Percentiles rank a stretch among this genome's conserved stretches.
Conservation (phyloP, 768 basidiomycete species). For the Coprinellus aureogranulatus region DNA sequence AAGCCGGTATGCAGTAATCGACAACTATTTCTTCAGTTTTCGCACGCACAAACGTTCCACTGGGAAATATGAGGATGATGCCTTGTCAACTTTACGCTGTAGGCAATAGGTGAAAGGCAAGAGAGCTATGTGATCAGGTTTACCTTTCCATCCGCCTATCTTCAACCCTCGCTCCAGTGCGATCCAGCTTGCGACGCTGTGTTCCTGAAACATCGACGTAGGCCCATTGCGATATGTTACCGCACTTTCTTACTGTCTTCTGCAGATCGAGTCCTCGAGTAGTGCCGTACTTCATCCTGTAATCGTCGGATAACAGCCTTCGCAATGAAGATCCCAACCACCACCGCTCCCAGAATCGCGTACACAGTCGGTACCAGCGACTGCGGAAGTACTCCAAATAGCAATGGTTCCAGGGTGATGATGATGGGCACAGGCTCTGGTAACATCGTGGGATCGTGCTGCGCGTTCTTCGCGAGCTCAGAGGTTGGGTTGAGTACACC, state of each 20-base stretch:
- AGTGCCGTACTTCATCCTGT: neutral
- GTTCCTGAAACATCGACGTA: too few species aligned
- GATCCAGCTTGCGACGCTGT: too few species aligned
- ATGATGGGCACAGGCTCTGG: constrained; percentile 46
- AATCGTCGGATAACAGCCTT: neutral
- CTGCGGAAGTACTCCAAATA: constrained; percentile 57
- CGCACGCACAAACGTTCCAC: too few species aligned
- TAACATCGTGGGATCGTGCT: constrained; percentile 13
- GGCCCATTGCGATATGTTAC: neutral
- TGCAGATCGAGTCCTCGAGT: neutral
- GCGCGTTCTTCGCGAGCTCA: constrained; percentile 3
- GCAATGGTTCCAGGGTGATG: constrained; percentile 57
- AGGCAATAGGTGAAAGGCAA: too few species aligned
- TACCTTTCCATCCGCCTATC: too few species aligned
- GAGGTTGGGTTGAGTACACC: constrained; percentile 47
- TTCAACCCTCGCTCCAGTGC: too few species aligned
- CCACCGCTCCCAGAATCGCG: constrained; percentile 24
- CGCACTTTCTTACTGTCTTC: neutral
- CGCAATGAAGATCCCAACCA: constrained; percentile 7
- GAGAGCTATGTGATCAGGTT: too few species aligned
- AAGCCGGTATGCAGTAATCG: too few species aligned
- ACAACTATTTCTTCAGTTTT: too few species aligned
- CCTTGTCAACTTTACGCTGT: too few species aligned
- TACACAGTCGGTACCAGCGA: constrained; percentile 41
- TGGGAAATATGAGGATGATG: too few species aligned